These are phyloP conservation scores for Leccinum longicurvipes DNA, from an alignment of 768 basidiomycete genomes.

Conservation along the genomic window DNA sequence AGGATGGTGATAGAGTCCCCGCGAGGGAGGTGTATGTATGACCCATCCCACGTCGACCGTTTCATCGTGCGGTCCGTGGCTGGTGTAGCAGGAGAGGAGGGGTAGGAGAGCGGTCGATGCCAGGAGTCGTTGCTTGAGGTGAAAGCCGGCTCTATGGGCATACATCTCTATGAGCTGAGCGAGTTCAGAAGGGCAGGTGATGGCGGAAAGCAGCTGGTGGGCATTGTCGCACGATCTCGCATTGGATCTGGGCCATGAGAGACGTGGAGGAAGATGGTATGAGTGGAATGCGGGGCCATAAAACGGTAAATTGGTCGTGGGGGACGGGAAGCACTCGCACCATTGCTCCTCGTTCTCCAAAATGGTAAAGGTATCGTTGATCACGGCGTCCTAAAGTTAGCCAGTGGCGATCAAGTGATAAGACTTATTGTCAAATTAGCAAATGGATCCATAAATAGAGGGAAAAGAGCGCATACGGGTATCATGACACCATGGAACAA, in stretches of 20 bases:
- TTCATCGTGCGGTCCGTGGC: constrained; percentile 39
- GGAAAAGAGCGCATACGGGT: constrained; percentile 41
- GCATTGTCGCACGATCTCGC: constrained; percentile 83
- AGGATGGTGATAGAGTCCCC: constrained; percentile 39
- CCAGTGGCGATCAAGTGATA: constrained; percentile 65
- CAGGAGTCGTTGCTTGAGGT: constrained; percentile 23
- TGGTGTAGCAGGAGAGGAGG: constrained; percentile 16
- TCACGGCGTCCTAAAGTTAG: constrained; percentile 67
- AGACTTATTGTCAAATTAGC: constrained; percentile 41
- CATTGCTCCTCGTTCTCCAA: constrained; percentile 70
- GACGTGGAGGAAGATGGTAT: constrained; percentile 52
- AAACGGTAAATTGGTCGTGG: background rate
- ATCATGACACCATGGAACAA: constrained; percentile 48
- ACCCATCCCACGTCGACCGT: constrained; percentile 74
- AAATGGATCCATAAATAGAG: background rate
- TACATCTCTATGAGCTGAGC: constrained; percentile 86
- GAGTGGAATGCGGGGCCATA: background rate
- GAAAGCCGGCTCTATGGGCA: constrained; percentile 42
- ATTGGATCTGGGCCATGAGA: constrained; percentile 73
- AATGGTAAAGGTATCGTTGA: constrained; percentile 62
- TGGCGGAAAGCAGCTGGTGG: constrained; percentile 71
- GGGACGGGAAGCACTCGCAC: constrained; percentile 34
- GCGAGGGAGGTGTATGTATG: constrained; percentile 52
- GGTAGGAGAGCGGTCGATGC: constrained; percentile 45
- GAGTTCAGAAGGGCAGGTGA: constrained; percentile 69